Evolutionary conservation across 345 rosid genomes (phyloP).

Genomic region (Euphorbia peplus): DNA sequence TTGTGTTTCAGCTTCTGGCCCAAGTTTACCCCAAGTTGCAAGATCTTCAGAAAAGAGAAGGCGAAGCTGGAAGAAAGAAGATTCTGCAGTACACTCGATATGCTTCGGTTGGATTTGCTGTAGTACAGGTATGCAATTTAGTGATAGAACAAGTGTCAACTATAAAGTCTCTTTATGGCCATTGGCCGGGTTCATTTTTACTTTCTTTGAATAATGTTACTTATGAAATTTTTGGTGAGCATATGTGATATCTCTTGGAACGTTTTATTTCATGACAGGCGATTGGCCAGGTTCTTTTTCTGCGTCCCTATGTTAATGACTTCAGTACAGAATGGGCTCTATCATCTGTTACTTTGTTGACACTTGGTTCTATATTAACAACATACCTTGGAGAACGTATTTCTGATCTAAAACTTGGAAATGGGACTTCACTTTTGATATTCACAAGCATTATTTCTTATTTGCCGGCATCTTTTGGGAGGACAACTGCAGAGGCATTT

Average conservation of each 20-base stretch:
- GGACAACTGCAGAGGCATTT: constrained; percentile 72
- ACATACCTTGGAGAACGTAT: constrained; percentile 88
- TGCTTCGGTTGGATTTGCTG: constrained; percentile 91
- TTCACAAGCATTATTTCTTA: constrained; percentile 96
- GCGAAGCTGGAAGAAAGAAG: constrained; percentile 97
- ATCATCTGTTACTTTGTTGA: constrained; percentile 69
- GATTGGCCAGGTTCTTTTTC: constrained; percentile 85
- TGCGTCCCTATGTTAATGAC: constrained; percentile 88
- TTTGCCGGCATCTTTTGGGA: constrained; percentile 94
- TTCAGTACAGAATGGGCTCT: constrained; percentile 84
- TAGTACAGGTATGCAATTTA: constrained; percentile 57
- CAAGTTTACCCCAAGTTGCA: constrained; percentile 96
- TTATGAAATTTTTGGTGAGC: neutral
- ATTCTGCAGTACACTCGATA: constrained; percentile 86
- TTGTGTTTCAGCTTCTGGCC: constrained; percentile 97
- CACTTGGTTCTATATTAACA: constrained; percentile 83
- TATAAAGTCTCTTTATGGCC: too few species aligned
- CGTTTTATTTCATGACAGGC: constrained; percentile 47
- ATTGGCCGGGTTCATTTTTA: constrained; percentile 8
- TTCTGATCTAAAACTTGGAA: constrained; percentile 93
- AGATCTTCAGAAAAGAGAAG: constrained; percentile 99
- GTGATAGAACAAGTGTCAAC: neutral
- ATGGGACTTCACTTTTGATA: constrained; percentile 89
- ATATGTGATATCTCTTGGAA: neutral
- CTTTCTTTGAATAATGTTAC: neutral